Evolutionary conservation across 2,329 filamentous ascomycete species (phyloP).

Genomic region (Laburnicola sp.): DNA sequence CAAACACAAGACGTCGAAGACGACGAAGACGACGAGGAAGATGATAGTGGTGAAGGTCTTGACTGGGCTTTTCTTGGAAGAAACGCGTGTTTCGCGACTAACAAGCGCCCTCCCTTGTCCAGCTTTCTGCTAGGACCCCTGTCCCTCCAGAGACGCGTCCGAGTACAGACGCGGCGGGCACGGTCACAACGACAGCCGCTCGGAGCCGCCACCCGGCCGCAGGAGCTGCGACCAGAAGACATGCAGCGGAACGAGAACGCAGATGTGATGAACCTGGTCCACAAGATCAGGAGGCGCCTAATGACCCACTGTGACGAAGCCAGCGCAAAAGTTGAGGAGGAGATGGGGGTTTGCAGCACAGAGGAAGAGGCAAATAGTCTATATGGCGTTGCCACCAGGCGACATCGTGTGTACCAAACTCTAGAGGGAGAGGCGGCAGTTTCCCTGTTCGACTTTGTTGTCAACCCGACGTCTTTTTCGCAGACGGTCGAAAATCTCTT

Average conservation of each 20-base stretch:
- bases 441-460: slow-evolving; percentile 80
- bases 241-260: slow-evolving; percentile 75
- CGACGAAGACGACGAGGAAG: slow-evolving; percentile 63
- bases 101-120: slow-evolving; percentile 73
- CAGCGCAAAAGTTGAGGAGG: slow-evolving; percentile 49
- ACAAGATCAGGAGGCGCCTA: slow-evolving; percentile 70
- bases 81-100: slow-evolving; percentile 72
- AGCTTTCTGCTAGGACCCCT: slow-evolving; percentile 87
- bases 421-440: slow-evolving; percentile 64
- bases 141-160: slow-evolving; percentile 81
- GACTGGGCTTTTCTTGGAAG: slow-evolving; percentile 83
- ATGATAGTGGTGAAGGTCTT: slow-evolving; percentile 69
- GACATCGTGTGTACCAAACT: slow-evolving; percentile 63
- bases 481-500: slow-evolving; percentile 98
- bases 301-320: slow-evolving; percentile 42
- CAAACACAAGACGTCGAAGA: slow-evolving; percentile 51
- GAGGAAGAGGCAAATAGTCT: slow-evolving; percentile 35
- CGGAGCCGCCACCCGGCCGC: slow-evolving; percentile 70
- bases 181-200: slow-evolving; percentile 70
- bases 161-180: slow-evolving; percentile 69
- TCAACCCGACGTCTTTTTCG: slow-evolving; percentile 88
- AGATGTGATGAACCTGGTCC: slow-evolving; percentile 77
- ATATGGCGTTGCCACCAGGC: slow-evolving; percentile 59
- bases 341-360: slow-evolving; percentile 42
- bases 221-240: slow-evolving; percentile 75